A percentile compares a stretch with the other conserved stretches of the same genome.
Evolutionary conservation across 768 basidiomycete genomes (phyloP).

Genomic region (Agaricus sinodeliciosus): DNA sequence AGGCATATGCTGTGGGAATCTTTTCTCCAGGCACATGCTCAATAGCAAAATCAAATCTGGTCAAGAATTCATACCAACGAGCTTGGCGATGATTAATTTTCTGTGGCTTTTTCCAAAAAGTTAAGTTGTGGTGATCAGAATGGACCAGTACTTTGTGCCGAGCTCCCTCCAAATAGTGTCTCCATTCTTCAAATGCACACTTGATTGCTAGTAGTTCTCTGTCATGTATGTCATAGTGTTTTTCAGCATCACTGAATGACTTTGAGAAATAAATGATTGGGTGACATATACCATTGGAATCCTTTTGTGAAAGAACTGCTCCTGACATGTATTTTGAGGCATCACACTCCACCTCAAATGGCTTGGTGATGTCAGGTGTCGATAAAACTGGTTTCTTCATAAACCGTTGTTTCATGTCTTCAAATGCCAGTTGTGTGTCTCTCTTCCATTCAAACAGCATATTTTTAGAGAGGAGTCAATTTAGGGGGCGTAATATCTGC

Average conservation of each 20-base stretch:
- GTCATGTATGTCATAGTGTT: slow-evolving; percentile 32
- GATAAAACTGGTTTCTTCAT: slow-evolving; percentile 18
- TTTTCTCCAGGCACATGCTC: too few relatives aligned
- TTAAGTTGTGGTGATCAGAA: slow-evolving; percentile 33
- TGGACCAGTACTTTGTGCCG: slow-evolving; percentile 19
- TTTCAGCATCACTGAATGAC: slow-evolving; percentile 22
- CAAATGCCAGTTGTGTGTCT: slow-evolving; percentile 18
- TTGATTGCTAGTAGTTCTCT: slow-evolving; percentile 39
- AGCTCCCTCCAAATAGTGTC: slow-evolving; percentile 18
- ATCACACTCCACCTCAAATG: slow-evolving; percentile 22
- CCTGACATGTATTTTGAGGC: slow-evolving; percentile 26
- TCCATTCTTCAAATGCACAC: slow-evolving; percentile 24
- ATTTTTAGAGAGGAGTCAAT: slow-evolving; percentile 8
- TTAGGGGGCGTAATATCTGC: slow-evolving; percentile 5
- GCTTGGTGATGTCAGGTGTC: slow-evolving; percentile 15
- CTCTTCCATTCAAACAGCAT: slow-evolving; percentile 18
- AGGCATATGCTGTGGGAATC: too few relatives aligned
- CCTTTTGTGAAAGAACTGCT: slow-evolving; percentile 19
- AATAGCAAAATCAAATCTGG: too few relatives aligned
- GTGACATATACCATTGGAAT: slow-evolving; percentile 18
- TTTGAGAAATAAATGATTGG: slow-evolving; percentile 34
- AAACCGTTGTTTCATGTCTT: slow-evolving; percentile 20
- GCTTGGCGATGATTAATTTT: slow-evolving; percentile 16
- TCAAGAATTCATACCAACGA: background rate
- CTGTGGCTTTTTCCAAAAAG: slow-evolving; percentile 31